A percentile compares a stretch with the other conserved stretches of the same genome.
Conservation (phyloP, 257 asterid genomes). For the Fraxinus quadrangulata region DNA sequence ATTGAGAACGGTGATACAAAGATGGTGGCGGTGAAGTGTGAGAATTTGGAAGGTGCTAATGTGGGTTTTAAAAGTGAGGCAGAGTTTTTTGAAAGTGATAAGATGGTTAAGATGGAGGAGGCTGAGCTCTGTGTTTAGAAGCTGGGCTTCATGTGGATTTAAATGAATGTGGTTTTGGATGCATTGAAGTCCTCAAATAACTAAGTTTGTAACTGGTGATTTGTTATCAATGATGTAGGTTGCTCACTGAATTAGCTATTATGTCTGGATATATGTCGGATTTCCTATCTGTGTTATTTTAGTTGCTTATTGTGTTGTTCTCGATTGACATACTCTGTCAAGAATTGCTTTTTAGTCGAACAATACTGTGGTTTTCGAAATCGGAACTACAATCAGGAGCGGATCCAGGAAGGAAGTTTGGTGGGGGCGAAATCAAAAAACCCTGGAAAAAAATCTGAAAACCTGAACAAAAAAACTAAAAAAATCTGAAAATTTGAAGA, state of each 20-base stretch:
- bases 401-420: no score
- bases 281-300: constrained; percentile 30
- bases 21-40: constrained; percentile 20
- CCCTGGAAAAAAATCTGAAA: no score
- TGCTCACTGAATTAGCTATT: not conserved
- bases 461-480: no score
- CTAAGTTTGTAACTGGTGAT: constrained; percentile 15
- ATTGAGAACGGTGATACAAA: constrained; percentile 14
- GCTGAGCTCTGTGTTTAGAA: constrained; percentile 26
- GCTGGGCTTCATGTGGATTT: constrained; percentile 34
- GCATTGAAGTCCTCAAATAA: constrained; percentile 19
- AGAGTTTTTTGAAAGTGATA: constrained; percentile 30
- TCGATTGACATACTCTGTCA: no score
- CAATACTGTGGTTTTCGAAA: no score
- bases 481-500: no score
- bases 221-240: not conserved
- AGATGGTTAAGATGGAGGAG: constrained; percentile 35
- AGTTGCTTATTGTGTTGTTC: constrained; percentile 21
- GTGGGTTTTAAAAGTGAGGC: constrained; percentile 33
- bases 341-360: no score
- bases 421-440: no score
- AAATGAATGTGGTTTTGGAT: constrained; percentile 36
- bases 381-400: no score
- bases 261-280: constrained; percentile 19
- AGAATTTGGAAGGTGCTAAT: constrained; percentile 16